These are phyloP conservation scores for Antitrichia curtipendula DNA, from an alignment of 225 moss, liverwort and hornwort species.

Conservation along the genomic window DNA sequence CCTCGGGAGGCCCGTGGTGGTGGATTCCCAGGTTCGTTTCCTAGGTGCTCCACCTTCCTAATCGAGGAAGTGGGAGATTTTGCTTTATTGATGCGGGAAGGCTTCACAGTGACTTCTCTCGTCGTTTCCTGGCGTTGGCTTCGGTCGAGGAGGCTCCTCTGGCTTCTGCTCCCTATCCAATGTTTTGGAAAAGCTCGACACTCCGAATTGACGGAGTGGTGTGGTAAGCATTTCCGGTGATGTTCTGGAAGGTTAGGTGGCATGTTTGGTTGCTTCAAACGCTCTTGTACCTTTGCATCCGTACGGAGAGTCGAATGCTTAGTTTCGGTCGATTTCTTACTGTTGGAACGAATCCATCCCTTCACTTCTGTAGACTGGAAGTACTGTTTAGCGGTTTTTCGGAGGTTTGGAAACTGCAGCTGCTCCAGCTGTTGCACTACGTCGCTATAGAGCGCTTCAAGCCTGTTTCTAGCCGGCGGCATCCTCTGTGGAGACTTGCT, in stretches of 20 bases:
- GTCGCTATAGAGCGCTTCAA: background rate
- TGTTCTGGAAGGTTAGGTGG: background rate
- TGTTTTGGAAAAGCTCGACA: conserved; percentile 7
- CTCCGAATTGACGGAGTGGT: background rate
- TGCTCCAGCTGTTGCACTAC: conserved; percentile 6
- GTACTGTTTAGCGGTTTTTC: conserved; percentile 3
- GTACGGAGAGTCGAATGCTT: background rate
- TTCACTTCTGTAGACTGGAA: conserved; percentile 17
- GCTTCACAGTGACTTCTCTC: background rate
- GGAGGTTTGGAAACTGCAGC: conserved; percentile 9
- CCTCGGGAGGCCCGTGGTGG: background rate
- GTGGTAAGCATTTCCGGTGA: too few species aligned
- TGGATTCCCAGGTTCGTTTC: background rate
- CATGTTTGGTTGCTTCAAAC: background rate
- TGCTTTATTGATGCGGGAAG: background rate
- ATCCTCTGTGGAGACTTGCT: background rate
- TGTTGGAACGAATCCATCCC: conserved; percentile 1
- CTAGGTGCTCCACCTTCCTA: background rate
- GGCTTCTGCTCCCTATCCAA: background rate
- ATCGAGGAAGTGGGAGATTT: background rate
- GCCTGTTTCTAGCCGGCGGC: background rate
- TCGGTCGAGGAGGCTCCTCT: background rate
- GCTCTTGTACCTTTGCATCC: background rate
- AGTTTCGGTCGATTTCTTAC: background rate
- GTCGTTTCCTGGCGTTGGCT: background rate